Evolutionary conservation across 1,139 yeast genomes (phyloP).

Genomic region (Zhuliangozyma parablackwelliae): DNA sequence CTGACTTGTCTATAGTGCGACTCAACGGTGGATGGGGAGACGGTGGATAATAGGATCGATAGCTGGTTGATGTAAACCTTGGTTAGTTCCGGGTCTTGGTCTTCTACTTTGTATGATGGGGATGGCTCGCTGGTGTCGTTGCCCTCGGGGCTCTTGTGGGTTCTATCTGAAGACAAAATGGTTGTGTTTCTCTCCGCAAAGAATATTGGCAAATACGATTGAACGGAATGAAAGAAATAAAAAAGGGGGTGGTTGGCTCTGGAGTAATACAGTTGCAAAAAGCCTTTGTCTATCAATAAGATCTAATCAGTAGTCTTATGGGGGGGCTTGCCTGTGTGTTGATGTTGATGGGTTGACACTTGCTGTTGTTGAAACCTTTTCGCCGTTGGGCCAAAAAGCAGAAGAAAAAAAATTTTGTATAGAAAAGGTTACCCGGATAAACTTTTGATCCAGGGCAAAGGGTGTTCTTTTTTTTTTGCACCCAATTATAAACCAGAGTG

Average conservation of each 20-base stretch:
- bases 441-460: too few species aligned
- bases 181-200: constrained; percentile 5
- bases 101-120: constrained; percentile 6
- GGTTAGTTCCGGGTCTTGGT: constrained; percentile 31
- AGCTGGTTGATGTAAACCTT: constrained; percentile 52
- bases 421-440: too few species aligned
- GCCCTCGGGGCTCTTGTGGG: constrained; percentile 30
- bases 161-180: constrained; percentile 28
- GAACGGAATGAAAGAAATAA: too few species aligned
- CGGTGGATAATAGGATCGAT: constrained; percentile 45
- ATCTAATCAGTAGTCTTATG: neutral
- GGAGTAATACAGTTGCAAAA: constrained; percentile 1
- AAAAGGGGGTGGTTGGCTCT: neutral
- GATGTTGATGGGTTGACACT: too few species aligned
- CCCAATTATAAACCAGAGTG: too few species aligned
- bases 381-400: too few species aligned
- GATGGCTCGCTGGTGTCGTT: constrained; percentile 7
- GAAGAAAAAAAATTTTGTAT: too few species aligned
- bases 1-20: constrained; percentile 44
- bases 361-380: too few species aligned
- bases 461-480: too few species aligned
- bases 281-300: constrained; percentile 2
- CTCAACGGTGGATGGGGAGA: constrained; percentile 37
- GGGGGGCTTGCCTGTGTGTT: too few species aligned
- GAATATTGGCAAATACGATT: neutral